phyloP scores from a whole-genome alignment of 108 stramenopile genomes.

The Schizochytrium sp. region DNA sequence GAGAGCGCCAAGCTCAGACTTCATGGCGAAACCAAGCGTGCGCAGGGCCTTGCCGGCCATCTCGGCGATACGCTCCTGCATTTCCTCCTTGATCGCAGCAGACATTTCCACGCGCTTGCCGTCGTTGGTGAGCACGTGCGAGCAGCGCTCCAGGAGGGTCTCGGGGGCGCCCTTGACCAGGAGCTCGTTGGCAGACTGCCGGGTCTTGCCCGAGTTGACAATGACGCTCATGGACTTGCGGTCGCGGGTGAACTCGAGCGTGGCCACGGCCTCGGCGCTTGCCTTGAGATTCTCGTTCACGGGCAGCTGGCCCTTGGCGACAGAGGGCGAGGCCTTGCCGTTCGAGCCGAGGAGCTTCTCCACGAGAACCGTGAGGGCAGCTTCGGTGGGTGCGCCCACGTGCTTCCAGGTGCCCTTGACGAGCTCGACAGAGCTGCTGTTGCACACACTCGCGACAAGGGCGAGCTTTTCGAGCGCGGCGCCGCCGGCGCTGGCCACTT shows the following conservation, averaged over 20 bases:
- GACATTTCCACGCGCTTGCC: slow-evolving; percentile 38
- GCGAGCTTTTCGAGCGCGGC: slow-evolving; percentile 44
- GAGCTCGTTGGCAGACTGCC: slow-evolving; percentile 52
- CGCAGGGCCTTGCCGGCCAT: slow-evolving; percentile 83
- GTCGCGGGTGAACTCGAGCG: slow-evolving; percentile 64
- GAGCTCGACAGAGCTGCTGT: slow-evolving; percentile 65
- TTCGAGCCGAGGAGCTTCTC: slow-evolving; percentile 58
- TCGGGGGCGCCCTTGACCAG: slow-evolving; percentile 96
- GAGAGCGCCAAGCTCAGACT: slow-evolving; percentile 51
- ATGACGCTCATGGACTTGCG: slow-evolving; percentile 50
- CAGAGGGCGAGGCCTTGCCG: not conserved
- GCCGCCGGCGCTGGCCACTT: not conserved
- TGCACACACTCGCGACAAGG: slow-evolving; percentile 60
- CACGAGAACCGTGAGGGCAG: slow-evolving; percentile 78
- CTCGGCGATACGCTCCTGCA: slow-evolving; percentile 49
- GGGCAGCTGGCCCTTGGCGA: not conserved
- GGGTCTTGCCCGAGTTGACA: slow-evolving; percentile 26
- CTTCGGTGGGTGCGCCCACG: slow-evolving; percentile 91
- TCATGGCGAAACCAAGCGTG: slow-evolving; percentile 79
- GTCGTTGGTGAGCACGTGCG: slow-evolving; percentile 67
- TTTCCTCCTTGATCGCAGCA: not conserved
- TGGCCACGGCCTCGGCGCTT: slow-evolving; percentile 65
- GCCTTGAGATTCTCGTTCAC: not conserved
- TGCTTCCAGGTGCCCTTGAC: slow-evolving; percentile 48
- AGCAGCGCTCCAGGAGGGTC: slow-evolving; percentile 76